phyloP scores from a whole-genome alignment of 495 filamentous ascomycete genomes.

The Umbilicaria muhlenbergii region DNA sequence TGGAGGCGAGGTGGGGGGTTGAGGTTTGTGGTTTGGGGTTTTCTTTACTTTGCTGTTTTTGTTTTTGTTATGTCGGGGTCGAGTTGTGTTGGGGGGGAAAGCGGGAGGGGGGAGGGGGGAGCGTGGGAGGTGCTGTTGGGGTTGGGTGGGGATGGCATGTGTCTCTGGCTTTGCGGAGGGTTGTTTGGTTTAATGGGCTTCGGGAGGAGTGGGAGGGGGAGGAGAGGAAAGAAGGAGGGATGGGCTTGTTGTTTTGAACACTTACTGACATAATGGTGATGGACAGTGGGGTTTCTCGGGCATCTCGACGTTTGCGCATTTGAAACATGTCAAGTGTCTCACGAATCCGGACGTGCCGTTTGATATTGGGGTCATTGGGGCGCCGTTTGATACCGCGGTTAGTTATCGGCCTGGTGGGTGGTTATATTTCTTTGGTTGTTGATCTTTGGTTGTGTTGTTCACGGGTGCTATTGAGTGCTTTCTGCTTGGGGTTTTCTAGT shows the following conservation, averaged over 20 bases:
- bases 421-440: not conserved
- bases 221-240: not conserved
- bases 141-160: too few relatives aligned
- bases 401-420: constrained; percentile 56
- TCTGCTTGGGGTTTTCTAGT: not conserved
- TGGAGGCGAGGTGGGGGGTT: constrained; percentile 38
- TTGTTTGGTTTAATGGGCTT: not conserved
- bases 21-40: constrained; percentile 26
- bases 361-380: constrained; percentile 71
- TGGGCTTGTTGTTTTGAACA: too few relatives aligned
- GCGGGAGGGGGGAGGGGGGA: not conserved
- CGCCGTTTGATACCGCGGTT: constrained; percentile 73
- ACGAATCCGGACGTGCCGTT: constrained; percentile 47
- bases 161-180: too few relatives aligned
- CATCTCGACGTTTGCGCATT: constrained; percentile 67
- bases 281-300: constrained; percentile 60
- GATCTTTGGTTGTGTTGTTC: too few relatives aligned
- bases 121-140: too few relatives aligned
- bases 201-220: not conserved
- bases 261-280: not conserved
- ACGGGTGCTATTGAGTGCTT: not conserved
- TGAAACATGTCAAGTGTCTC: constrained; percentile 58
- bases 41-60: not conserved
- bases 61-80: not conserved
- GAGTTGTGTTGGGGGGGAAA: not conserved